Evolutionary conservation across 352 stramenopile species (phyloP).

Genomic region (Globisporangium nodosum): DNA sequence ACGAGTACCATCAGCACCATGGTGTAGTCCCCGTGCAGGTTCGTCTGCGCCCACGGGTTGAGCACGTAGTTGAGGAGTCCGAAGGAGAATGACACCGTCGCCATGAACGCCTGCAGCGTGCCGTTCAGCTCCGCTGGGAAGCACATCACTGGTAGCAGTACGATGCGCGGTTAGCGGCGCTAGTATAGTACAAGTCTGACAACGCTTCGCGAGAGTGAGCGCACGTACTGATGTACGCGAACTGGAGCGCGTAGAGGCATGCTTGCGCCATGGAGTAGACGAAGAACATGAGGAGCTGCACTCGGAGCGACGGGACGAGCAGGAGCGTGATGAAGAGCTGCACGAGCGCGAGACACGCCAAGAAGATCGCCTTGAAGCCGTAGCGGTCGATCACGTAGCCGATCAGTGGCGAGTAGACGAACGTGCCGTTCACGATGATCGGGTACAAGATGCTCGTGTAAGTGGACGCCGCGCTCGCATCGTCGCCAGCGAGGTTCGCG

Average conservation of each 20-base stretch:
- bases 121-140: conserved; percentile 73
- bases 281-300: conserved; percentile 64
- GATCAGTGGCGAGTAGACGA: conserved; percentile 68
- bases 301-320: conserved; percentile 46
- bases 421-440: conserved; percentile 74
- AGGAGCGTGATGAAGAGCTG: conserved; percentile 64
- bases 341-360: conserved; percentile 50
- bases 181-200: background rate
- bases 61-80: conserved; percentile 70
- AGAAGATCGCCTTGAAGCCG: conserved; percentile 75
- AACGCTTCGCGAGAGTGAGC: background rate
- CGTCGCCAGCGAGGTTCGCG: conserved; percentile 23
- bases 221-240: conserved; percentile 78
- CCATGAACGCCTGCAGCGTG: conserved; percentile 73
- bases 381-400: conserved; percentile 75
- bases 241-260: conserved; percentile 75
- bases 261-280: conserved; percentile 74
- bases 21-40: conserved; percentile 64
- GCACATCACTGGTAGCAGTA: conserved; percentile 55
- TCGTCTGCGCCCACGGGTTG: conserved; percentile 69
- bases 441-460: conserved; percentile 75
- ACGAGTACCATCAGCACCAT: conserved; percentile 46
- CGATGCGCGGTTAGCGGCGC: background rate
- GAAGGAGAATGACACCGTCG: conserved; percentile 59
- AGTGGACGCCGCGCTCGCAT: conserved; percentile 24